Base-by-base conservation (phyloP, 257 asterid genomes). In the Fraxinus anomala region DNA sequence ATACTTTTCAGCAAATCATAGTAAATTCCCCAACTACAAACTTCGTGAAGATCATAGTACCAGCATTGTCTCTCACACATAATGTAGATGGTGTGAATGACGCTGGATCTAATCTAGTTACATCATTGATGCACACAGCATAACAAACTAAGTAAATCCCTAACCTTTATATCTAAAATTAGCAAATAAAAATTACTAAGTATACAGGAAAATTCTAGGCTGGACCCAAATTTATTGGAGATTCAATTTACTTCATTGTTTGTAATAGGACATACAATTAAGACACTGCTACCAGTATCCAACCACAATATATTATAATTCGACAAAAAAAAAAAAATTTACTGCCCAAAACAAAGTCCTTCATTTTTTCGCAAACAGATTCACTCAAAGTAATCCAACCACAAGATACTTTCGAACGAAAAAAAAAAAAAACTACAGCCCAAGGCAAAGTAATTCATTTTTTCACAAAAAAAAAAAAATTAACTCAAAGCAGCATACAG, bases 301-400 rank as follows among this genome's bases (percentile, higher is more conserved):
- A 14, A 14, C 23, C 8, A 66, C 51, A 72, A 51, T 14, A 6
- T 13, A 73, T 33, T 5, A 69, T 17, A 37, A 28, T 47, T 21
- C 69, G 36, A 33, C 36, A 4, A 13, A 6, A n/a, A 8, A 33
- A 56, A 66, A 5, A 24, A 11, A 24, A 11, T 36, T 47, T 31
- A 44, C 75, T 65, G 13, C 47, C 79, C 44, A 37, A 40, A 75
- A 49, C 49, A 77, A 70, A 49, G n/a, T 70, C 26, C 10, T 2
- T 4, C 21, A 51, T 31, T 42, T 17, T 66, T 23, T 2, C 1
- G 33, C 33, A 61, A 61, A 24, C 13, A 21, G 24, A 61, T 34
- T 21, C 42, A 56, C 5, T 67, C 51, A 36, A 39, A 44, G 42
- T 12, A 24, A 26, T 42, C 51, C 51, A 12, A 42, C 51, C 14